Percentiles rank a stretch among this genome's conserved stretches.
Conservation (phyloP, 768 basidiomycete species). For the Coprinopsis marcescibilis region DNA sequence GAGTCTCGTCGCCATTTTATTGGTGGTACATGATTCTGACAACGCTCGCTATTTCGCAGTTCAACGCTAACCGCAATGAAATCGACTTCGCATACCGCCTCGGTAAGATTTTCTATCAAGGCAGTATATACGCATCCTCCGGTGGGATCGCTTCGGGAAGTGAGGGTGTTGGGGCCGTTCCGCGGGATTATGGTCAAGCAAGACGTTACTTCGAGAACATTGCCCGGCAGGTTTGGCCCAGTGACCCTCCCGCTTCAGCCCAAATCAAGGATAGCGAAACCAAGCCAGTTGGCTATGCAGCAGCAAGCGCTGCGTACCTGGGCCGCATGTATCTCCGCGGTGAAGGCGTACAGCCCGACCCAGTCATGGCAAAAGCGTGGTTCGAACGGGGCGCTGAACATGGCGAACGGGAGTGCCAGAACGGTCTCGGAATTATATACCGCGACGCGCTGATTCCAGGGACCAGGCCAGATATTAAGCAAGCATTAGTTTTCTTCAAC, state of each 20-base stretch:
- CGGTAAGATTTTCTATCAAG: slow-evolving; percentile 95
- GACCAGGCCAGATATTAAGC: slow-evolving; percentile 55
- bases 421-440: slow-evolving; percentile 88
- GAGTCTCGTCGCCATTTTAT: slow-evolving; percentile 15
- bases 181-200: slow-evolving; percentile 72
- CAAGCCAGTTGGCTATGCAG: slow-evolving; percentile 54
- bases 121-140: slow-evolving; percentile 75
- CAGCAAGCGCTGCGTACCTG: slow-evolving; percentile 79
- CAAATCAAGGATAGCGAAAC: slow-evolving; percentile 50
- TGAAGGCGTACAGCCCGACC: slow-evolving; percentile 81
- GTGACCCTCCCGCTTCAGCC: slow-evolving; percentile 59
- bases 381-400: slow-evolving; percentile 80
- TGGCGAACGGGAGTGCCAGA: slow-evolving; percentile 84
- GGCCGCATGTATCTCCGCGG: slow-evolving; percentile 94
- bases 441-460: slow-evolving; percentile 79
- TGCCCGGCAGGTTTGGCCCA: slow-evolving; percentile 82
- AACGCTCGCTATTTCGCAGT: slow-evolving; percentile 38
- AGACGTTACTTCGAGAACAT: slow-evolving; percentile 80
- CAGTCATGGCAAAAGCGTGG: slow-evolving; percentile 82
- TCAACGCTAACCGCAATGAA: slow-evolving; percentile 92
- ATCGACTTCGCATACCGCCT: slow-evolving; percentile 85
- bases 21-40: no score
- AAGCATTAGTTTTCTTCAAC: slow-evolving; percentile 62
- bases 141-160: slow-evolving; percentile 85
- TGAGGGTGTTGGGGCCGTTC: slow-evolving; percentile 88